These are phyloP conservation scores for Nothopassalora personata DNA, from an alignment of 2,329 filamentous ascomycete genomes.

Conservation along the genomic window DNA sequence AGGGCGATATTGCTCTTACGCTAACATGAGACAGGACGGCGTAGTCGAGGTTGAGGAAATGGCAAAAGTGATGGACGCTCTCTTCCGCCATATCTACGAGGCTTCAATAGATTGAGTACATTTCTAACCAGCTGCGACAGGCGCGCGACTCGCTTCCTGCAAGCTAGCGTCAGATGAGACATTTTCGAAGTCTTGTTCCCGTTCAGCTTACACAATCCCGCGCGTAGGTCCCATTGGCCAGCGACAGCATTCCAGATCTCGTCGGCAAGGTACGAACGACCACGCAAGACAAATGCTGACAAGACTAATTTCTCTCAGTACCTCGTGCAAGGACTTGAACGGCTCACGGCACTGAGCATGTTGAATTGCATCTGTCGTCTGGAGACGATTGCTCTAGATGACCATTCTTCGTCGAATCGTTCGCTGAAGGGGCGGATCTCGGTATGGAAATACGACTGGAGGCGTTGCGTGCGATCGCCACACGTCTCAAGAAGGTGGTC, in stretches of 20 bases:
- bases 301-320: background rate
- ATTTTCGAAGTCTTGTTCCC: too few relatives aligned
- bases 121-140: too few relatives aligned
- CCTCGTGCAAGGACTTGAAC: background rate
- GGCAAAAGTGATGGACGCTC: background rate
- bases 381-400: background rate
- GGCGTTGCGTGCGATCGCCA: too few relatives aligned
- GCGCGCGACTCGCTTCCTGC: too few relatives aligned
- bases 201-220: too few relatives aligned
- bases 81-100: conserved; percentile 3
- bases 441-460: too few relatives aligned
- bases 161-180: too few relatives aligned
- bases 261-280: background rate
- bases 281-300: background rate
- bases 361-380: background rate
- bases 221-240: too few relatives aligned
- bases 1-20: background rate
- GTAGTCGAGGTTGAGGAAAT: background rate
- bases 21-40: background rate
- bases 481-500: too few relatives aligned
- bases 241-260: background rate
- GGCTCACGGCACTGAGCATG: background rate
- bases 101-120: background rate
- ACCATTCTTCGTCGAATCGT: background rate
- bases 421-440: background rate